Base-by-base conservation (phyloP, 1,139 yeast species). In the Geotrichum histeridarum region DNA sequence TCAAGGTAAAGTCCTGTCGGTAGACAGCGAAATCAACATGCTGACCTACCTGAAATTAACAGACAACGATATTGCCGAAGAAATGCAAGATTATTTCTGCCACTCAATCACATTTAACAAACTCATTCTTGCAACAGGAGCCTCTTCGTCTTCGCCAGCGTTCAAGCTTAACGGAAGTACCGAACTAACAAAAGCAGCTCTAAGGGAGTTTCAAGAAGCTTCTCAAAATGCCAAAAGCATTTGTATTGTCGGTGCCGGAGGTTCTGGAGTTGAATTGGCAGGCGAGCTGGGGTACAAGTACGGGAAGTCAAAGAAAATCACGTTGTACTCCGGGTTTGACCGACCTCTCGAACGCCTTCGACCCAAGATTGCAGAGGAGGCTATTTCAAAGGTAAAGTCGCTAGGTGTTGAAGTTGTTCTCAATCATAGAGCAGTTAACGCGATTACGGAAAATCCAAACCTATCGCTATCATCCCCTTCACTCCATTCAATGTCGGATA, bases 211-310 rank as follows among this genome's bases (percentile, higher is more conserved):
- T 4, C 55, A 53, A 15, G 31, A 47, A n/a, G 14, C 48, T 1
- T 44, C 50, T 1, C 37, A 54, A 32, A 36, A 45, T 5, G 61
- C 63, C n/a, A 38, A 39, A 12, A 45, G 55, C 27, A 60, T 63
- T 38, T 63, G 65, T 17, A 57, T 63, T 18, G 53, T 61, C 15
- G 65, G 65, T 9, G 64, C 64, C 8, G 65, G 65, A 12, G 65
- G 64, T n/a, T 63, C 60, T 14, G 65, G 65, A 15, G 63, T 63
- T 9, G 64, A 63, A 48, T 58, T 63, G 37, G 64, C 65, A 11
- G 60, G 61, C 15, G 65, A 63, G 42, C 61, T 63, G 48, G 63
- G 60, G 33, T 60, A 54, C 54, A 54, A 58, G 42, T 63, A 61
- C 42, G 60, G 60, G 5, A 52, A 48, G 33, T 47, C 42, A 4